Evolutionary conservation across 805 yeast species (phyloP), one percentile per base, ranked within the genome.

Genomic region (Candida vaughaniae): DNA sequence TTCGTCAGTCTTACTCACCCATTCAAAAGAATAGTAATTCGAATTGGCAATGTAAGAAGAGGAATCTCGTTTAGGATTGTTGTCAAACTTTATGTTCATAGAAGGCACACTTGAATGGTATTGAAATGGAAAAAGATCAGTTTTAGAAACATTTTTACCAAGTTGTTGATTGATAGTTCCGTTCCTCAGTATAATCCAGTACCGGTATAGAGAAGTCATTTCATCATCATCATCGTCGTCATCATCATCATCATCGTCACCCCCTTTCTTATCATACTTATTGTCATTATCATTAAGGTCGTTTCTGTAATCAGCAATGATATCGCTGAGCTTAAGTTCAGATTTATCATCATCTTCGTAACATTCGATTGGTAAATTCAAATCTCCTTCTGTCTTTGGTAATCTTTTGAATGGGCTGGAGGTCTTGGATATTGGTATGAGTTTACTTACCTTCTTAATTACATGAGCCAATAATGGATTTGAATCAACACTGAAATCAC

Each of bases 391-490:
- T n/a, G n/a, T n/a, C 26, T 33, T 33, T 7, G 47, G 35, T 31
- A 57, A 48, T 3, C 56, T 41, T 36, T 45, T 50, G 30, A 38
- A 49, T 14, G 49, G 41, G 8, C 49, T 31, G 2, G 58, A 47
- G 18, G 39, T 42, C 32, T 51, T 53, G 1, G 69, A 66, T 12
- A 66, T 49, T 0, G 70, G 62, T 5, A 66, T 56, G 15, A 33
- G 50, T 29, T 53, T 54, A 8, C 70, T 56, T 0, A 60, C 56
- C 11, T 47, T 45, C 16, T 40, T 40, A 27, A 66, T 36, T 3
- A 67, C 25, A 18, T 61, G 59, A 42, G 62, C 58, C 37, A 67
- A 56, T n/a, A 62, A 39, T 0, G 72, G 68, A 39, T 54, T 62
- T 5, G 64, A 41, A 29, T 59, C 66, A 6, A 66, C 65, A 6